Conservation (phyloP, 108 stramenopile species). For the Cylindrotheca fusiformis region DNA sequence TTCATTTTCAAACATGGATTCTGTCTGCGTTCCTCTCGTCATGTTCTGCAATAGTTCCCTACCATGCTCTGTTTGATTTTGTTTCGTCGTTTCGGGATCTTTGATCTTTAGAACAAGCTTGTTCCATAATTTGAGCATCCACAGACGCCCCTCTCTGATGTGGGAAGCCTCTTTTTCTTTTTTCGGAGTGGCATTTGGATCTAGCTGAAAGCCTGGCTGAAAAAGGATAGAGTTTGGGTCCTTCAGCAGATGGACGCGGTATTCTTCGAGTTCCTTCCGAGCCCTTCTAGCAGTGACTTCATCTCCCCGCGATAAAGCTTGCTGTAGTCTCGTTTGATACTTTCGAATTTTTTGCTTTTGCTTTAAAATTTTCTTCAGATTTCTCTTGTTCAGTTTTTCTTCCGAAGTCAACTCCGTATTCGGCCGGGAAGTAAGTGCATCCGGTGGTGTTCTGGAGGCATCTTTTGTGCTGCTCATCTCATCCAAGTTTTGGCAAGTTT, state of each 20-base stretch:
- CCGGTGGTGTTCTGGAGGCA: too few relatives aligned
- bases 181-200: neutral
- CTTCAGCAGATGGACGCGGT: neutral
- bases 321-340: slow-evolving; percentile 47
- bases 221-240: slow-evolving; percentile 12
- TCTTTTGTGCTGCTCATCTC: too few relatives aligned
- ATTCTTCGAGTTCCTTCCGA: slow-evolving; percentile 26
- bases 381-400: slow-evolving; percentile 36
- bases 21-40: slow-evolving; percentile 74
- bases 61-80: slow-evolving; percentile 45
- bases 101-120: neutral
- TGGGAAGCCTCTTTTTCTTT: neutral
- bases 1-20: slow-evolving; percentile 60
- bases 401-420: slow-evolving; percentile 21
- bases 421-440: neutral
- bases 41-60: slow-evolving; percentile 53
- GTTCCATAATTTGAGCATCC: slow-evolving; percentile 2
- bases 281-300: slow-evolving; percentile 38
- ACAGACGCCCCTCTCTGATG: neutral
- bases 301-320: slow-evolving; percentile 59
- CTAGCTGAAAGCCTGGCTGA: slow-evolving; percentile 2
- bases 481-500: too few relatives aligned
- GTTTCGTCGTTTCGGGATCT: slow-evolving; percentile 1
- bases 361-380: slow-evolving; percentile 47
- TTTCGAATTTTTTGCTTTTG: slow-evolving; percentile 37